Percentiles rank a stretch among this genome's conserved stretches.
These are phyloP conservation scores for Acephala macrosclerotiorum DNA, from an alignment of 2,329 filamentous ascomycete genomes.

Conservation along the genomic window DNA sequence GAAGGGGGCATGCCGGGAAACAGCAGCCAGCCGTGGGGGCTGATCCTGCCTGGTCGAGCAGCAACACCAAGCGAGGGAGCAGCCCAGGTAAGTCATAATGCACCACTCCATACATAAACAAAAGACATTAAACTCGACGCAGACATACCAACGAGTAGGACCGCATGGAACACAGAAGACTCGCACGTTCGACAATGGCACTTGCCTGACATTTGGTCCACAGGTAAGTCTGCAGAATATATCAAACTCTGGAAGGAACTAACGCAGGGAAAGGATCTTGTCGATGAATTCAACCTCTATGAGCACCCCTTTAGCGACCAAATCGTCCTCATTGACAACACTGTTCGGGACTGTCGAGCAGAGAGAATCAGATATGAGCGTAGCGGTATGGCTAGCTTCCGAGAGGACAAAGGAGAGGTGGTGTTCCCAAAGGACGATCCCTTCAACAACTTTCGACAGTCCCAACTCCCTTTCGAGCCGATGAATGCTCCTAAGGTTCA, in stretches of 20 bases:
- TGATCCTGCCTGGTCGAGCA: conserved; percentile 37
- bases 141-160: conserved; percentile 32
- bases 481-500: neutral
- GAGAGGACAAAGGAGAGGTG: neutral
- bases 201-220: conserved; percentile 34
- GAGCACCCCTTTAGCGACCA: conserved; percentile 34
- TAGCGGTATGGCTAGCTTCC: neutral
- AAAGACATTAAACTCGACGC: conserved; percentile 1
- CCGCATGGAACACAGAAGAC: conserved; percentile 19
- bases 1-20: conserved; percentile 6
- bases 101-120: neutral
- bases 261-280: conserved; percentile 30
- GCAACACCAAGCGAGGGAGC: conserved; percentile 38
- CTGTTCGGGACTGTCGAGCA: conserved; percentile 32
- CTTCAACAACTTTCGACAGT: neutral
- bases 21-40: conserved; percentile 30
- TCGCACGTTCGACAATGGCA: conserved; percentile 34
- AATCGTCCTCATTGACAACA: conserved; percentile 30
- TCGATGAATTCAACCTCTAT: conserved; percentile 29
- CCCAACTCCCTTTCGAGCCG: neutral
- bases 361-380: conserved; percentile 24
- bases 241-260: conserved; percentile 10
- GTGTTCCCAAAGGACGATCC: neutral
- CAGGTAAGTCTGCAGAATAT: conserved; percentile 23
- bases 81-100: conserved; percentile 35